Conservation (phyloP, 2,329 filamentous ascomycete species). For the Colletotrichum phormii region DNA sequence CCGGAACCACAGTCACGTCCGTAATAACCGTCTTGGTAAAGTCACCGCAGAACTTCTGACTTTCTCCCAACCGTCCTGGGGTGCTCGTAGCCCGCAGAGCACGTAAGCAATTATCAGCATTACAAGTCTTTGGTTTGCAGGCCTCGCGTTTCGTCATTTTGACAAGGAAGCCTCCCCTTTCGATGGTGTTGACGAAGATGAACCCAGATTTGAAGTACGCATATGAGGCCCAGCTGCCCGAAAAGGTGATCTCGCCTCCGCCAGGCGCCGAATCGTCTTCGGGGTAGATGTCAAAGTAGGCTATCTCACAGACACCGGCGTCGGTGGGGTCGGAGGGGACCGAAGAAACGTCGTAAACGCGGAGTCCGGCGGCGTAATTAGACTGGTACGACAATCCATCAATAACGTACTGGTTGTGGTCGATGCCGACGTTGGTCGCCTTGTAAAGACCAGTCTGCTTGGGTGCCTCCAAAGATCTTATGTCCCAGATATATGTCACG, state of each 20-base stretch:
- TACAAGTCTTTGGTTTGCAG: conserved; percentile 39
- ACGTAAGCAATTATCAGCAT: conserved; percentile 40
- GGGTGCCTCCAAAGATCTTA: conserved; percentile 53
- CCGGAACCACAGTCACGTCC: conserved; percentile 38
- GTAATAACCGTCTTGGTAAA: conserved; percentile 38
- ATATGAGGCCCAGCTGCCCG: conserved; percentile 57
- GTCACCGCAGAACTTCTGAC: conserved; percentile 38
- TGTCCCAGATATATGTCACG: conserved; percentile 62
- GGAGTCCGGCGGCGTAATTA: conserved; percentile 59
- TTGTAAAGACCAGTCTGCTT: conserved; percentile 56
- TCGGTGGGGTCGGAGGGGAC: conserved; percentile 51
- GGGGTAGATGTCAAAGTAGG: conserved; percentile 60
- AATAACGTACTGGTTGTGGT: conserved; percentile 58
- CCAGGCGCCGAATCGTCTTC: conserved; percentile 56
- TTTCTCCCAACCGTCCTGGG: conserved; percentile 37
- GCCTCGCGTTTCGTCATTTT: conserved; percentile 44
- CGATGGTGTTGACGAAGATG: conserved; percentile 56
- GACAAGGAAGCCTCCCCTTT: conserved; percentile 53
- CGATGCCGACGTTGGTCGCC: conserved; percentile 49
- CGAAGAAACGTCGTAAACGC: conserved; percentile 47
- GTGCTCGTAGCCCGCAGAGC: conserved; percentile 34
- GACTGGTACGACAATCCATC: conserved; percentile 57
- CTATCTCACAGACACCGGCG: conserved; percentile 53
- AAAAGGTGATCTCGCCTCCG: conserved; percentile 50
- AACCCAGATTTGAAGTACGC: conserved; percentile 55